A percentile compares a stretch with the other conserved stretches of the same genome.
Evolutionary conservation across 257 asterid species (phyloP).

Genomic region (Handroanthus guayacan): DNA sequence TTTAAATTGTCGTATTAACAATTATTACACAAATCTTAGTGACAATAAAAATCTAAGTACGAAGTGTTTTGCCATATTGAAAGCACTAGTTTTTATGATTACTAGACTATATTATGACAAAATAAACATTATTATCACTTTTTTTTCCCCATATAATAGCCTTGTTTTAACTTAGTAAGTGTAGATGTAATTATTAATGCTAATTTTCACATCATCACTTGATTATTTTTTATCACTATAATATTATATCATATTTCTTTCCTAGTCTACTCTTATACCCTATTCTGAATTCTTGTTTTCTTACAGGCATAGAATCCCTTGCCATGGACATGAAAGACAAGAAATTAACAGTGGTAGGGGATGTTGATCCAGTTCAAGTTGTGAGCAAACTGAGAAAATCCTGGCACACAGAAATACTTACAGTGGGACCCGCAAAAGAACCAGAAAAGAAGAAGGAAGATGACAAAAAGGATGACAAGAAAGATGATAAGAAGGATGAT

Average conservation of each 20-base stretch:
- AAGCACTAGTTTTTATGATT: too few species aligned
- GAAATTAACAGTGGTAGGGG: constrained; percentile 60
- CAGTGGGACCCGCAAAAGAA: constrained; percentile 68
- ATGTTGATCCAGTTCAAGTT: constrained; percentile 57
- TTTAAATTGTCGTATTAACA: too few species aligned
- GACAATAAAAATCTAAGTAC: too few species aligned
- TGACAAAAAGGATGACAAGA: constrained; percentile 34
- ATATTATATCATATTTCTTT: background rate
- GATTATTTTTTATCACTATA: too few species aligned
- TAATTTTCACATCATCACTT: too few species aligned
- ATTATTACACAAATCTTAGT: too few species aligned
- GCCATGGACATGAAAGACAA: constrained; percentile 60
- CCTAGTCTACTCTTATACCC: background rate
- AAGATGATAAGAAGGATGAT: constrained; percentile 35
- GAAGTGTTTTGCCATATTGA: too few species aligned
- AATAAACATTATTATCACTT: too few species aligned
- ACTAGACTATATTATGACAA: too few species aligned
- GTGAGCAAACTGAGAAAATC: constrained; percentile 55
- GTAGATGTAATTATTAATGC: too few species aligned
- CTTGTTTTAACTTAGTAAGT: too few species aligned
- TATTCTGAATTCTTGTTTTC: background rate
- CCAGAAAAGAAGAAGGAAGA: constrained; percentile 51
- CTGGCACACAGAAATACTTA: constrained; percentile 49
- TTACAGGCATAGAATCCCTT: constrained; percentile 55
- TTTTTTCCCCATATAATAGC: too few species aligned